A percentile compares a stretch with the other conserved stretches of the same genome.
phyloP scores from a whole-genome alignment of 768 basidiomycete genomes.

The Pisolithus marmoratus region DNA sequence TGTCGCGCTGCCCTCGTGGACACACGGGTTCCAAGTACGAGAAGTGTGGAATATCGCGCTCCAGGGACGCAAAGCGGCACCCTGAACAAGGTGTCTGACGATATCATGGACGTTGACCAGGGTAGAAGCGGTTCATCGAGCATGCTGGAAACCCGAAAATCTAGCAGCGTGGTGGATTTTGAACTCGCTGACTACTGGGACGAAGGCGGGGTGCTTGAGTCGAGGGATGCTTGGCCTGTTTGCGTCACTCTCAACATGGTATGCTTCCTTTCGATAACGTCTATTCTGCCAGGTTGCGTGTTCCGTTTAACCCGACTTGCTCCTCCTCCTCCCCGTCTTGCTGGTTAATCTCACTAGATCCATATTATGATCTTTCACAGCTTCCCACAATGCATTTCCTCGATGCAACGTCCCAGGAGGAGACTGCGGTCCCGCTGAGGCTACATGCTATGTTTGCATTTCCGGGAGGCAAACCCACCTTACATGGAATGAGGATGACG shows the following conservation, averaged over 20 bases:
- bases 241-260: slow-evolving; percentile 77
- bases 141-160: slow-evolving; percentile 51
- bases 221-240: slow-evolving; percentile 67
- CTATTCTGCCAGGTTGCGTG: not conserved
- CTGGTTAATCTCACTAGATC: too few species aligned
- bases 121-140: slow-evolving; percentile 18
- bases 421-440: slow-evolving; percentile 56
- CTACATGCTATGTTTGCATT: slow-evolving; percentile 66
- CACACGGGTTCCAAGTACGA: slow-evolving; percentile 71
- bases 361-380: slow-evolving; percentile 27
- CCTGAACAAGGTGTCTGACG: slow-evolving; percentile 25
- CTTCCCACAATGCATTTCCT: slow-evolving; percentile 58
- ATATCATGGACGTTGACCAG: slow-evolving; percentile 42
- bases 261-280: slow-evolving; percentile 19
- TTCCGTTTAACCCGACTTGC: too few species aligned
- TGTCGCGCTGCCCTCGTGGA: slow-evolving; percentile 78
- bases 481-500: slow-evolving; percentile 62
- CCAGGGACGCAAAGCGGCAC: slow-evolving; percentile 21
- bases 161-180: slow-evolving; percentile 62
- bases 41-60: slow-evolving; percentile 62
- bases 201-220: slow-evolving; percentile 63
- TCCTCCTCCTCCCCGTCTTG: too few species aligned
- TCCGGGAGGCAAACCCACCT: slow-evolving; percentile 28
- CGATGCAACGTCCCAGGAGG: slow-evolving; percentile 70
- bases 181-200: slow-evolving; percentile 88